These are phyloP conservation scores for Nadsonia commutata DNA, from an alignment of 1,139 yeast genomes.

Conservation along the genomic window DNA sequence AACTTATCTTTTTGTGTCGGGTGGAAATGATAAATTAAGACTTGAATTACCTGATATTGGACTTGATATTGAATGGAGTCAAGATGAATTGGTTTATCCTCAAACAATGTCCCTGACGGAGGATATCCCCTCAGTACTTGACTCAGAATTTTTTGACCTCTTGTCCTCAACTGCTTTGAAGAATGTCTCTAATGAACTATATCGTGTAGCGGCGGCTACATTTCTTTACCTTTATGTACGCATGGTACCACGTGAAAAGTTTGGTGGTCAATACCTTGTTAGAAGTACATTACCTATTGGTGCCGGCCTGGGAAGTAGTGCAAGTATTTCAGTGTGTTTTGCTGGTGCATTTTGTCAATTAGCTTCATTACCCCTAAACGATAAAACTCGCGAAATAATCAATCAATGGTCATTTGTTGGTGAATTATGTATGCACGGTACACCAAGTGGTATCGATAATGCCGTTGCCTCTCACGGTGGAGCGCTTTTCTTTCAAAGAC, in stretches of 20 bases:
- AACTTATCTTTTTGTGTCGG: constrained; percentile 53
- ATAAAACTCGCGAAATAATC: constrained; percentile 34
- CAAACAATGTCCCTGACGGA: constrained; percentile 12
- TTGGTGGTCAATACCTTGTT: constrained; percentile 47
- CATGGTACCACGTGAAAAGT: constrained; percentile 34
- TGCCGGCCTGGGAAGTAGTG: constrained; percentile 94
- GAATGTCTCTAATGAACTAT: constrained; percentile 37
- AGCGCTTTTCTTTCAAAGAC: constrained; percentile 70
- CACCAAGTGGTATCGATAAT: constrained; percentile 94
- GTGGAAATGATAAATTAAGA: constrained; percentile 28
- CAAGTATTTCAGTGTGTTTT: constrained; percentile 75
- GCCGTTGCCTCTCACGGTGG: constrained; percentile 96
- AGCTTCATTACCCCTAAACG: constrained; percentile 25
- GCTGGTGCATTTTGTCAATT: constrained; percentile 58
- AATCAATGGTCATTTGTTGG: constrained; percentile 87
- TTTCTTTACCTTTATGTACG: constrained; percentile 64
- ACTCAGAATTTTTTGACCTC: constrained; percentile 42
- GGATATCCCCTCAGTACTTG: constrained; percentile 37
- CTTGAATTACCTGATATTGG: constrained; percentile 76
- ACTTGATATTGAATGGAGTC: constrained; percentile 49
- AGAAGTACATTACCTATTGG: constrained; percentile 88
- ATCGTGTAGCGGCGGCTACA: constrained; percentile 72
- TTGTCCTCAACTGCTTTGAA: constrained; percentile 21
- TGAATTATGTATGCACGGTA: constrained; percentile 91
- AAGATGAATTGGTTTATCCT: constrained; percentile 47